Conservation (phyloP, 805 yeast genomes). For the Lipomyces chichibuensis region DNA sequence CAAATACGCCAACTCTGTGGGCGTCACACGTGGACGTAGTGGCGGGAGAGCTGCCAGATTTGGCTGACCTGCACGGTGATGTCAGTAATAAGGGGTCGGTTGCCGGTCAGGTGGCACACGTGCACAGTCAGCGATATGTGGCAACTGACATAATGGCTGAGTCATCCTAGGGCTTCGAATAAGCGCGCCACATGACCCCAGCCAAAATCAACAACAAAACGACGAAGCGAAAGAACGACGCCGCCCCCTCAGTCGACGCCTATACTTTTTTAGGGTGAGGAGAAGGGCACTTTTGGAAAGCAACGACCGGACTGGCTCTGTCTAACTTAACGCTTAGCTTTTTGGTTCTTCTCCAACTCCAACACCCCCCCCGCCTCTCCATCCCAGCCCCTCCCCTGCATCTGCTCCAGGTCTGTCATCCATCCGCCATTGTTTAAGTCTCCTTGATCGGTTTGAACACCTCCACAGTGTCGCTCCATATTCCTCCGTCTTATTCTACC, state of each 20-base stretch:
- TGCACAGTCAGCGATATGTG: not conserved
- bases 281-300: not conserved
- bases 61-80: not conserved
- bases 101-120: not conserved
- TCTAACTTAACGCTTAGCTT: not conserved
- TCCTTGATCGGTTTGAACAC: not conserved
- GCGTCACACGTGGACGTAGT: not conserved
- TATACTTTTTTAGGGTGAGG: no score
- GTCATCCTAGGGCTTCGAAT: not conserved
- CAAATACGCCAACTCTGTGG: not conserved
- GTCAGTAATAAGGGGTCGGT: not conserved
- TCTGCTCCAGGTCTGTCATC: not conserved
- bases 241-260: not conserved
- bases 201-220: not conserved
- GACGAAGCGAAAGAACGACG: not conserved
- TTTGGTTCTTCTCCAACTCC: not conserved
- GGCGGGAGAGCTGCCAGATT: not conserved
- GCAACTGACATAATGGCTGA: not conserved
- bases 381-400: constrained; percentile 1
- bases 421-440: not conserved
- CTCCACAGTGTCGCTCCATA: not conserved
- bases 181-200: constrained; percentile 13
- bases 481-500: not conserved
- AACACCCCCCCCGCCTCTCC: not conserved
- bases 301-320: not conserved